Percentiles rank a stretch among this genome's conserved stretches.
These are phyloP conservation scores for Oxytropis ochrocephala DNA, from an alignment of 306 rosid genomes.

Conservation along the genomic window DNA sequence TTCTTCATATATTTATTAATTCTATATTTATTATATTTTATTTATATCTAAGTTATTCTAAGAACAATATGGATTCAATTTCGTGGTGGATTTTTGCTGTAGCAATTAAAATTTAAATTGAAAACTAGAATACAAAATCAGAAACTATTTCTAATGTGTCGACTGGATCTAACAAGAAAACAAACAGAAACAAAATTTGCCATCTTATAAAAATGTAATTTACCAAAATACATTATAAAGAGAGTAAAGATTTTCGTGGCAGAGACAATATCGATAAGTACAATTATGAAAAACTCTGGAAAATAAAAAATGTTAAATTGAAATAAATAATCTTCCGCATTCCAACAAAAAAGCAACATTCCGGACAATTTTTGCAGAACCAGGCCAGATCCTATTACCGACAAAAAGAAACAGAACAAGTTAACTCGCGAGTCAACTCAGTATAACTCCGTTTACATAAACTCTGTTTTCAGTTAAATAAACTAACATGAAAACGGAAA, in stretches of 20 bases:
- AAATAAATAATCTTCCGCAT: conserved; percentile 22
- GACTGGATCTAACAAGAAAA: conserved; percentile 18
- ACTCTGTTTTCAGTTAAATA: background rate
- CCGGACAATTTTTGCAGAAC: conserved; percentile 24
- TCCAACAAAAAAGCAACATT: conserved; percentile 1
- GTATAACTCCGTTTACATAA: background rate
- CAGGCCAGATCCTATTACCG: conserved; percentile 23
- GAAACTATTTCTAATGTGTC: conserved; percentile 3
- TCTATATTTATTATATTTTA: too few species aligned
- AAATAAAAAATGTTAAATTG: conserved; percentile 16
- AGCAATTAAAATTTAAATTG: background rate
- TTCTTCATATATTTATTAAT: too few species aligned
- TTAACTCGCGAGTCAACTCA: conserved; percentile 18
- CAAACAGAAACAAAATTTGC: conserved; percentile 34
- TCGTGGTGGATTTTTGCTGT: background rate
- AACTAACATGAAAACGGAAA: background rate
- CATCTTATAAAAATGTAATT: conserved; percentile 24
- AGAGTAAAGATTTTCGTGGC: conserved; percentile 34
- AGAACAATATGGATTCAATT: conserved; percentile 8
- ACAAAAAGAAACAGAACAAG: conserved; percentile 12
- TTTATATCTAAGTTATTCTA: background rate
- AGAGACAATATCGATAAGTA: conserved; percentile 29
- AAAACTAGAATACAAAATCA: conserved; percentile 14
- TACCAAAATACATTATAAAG: background rate
- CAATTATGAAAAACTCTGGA: conserved; percentile 23